Conservation (phyloP, 768 basidiomycete species). For the Gymnopilus junonius region DNA sequence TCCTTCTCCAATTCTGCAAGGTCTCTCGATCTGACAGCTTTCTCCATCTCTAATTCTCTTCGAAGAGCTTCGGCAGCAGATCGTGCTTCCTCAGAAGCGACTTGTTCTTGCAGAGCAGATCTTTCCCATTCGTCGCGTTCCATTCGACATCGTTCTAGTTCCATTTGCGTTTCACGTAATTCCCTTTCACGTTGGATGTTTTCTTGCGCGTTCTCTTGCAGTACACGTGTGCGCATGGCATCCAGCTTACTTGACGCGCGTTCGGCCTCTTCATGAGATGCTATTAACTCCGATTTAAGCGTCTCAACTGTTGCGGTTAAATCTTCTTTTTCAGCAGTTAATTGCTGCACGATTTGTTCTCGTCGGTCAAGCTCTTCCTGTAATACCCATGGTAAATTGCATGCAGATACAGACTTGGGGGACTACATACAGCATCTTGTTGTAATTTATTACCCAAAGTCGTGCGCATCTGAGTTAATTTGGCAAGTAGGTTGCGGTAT, state of each 20-base stretch:
- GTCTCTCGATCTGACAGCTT: constrained; percentile 61
- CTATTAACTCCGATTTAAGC: constrained; percentile 78
- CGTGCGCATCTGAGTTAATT: constrained; percentile 91
- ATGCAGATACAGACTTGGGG: not conserved
- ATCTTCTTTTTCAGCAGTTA: constrained; percentile 81
- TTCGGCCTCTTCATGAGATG: constrained; percentile 77
- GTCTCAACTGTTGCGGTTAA: constrained; percentile 73
- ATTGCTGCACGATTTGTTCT: constrained; percentile 79
- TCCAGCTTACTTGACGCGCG: constrained; percentile 73
- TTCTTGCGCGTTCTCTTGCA: constrained; percentile 76
- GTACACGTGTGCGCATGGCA: constrained; percentile 60
- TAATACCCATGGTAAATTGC: not conserved
- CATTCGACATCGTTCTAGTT: constrained; percentile 83
- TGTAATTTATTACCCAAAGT: constrained; percentile 93
- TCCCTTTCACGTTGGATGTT: constrained; percentile 74
- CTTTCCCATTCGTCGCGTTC: constrained; percentile 73
- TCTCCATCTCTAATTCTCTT: constrained; percentile 70
- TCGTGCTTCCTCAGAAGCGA: constrained; percentile 71
- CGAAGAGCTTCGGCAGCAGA: constrained; percentile 57
- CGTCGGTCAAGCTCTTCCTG: constrained; percentile 98
- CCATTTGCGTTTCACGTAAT: constrained; percentile 79
- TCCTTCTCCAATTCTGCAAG: constrained; percentile 64
- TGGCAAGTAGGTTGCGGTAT: constrained; percentile 84
- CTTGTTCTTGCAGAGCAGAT: constrained; percentile 60
- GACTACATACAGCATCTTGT: constrained; percentile 84